Evolutionary conservation across 140 eudicot genomes (phyloP), one percentile per base, ranked within the genome.

Genomic region (Ambrosia hybrid): DNA sequence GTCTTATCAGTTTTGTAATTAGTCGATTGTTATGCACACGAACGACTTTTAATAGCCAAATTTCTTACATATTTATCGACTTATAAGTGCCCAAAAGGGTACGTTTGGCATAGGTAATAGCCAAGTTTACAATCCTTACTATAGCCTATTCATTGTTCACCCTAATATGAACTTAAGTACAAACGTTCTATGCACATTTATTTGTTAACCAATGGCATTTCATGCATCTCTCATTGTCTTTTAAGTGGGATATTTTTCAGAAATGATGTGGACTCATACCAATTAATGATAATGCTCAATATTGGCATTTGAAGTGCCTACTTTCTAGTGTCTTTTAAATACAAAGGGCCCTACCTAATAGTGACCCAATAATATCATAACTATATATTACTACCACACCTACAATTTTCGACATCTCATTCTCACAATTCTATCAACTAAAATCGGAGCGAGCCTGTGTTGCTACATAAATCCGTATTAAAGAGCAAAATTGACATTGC

Each of bases 291-390:
- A 67, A 76, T 76, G 80, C 53, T 58, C 80, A 56, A 67, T 57
- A 68, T 67, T 57, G 80, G 80, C 80, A 56, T 67, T 67, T 57
- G 80, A 76, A 76, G 74, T 67, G 74, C 74, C 53, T 57, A 34
- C 69, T 67, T 76, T 76, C 53, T 30, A 34, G 51, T 46, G 74
- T 46, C 61, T 76, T 67, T 67, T 76, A 76, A 61, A 76, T 15
- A 46, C 16, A 76, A 41, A 41, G 61, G 74, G 55, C 10, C 74
- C 74, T 76, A 76, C 74, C 43, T 30, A 67, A 75, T 66, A 55
- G 73, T 67, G 68, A 56, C 60, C 73, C 51, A 57, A 66, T 43
- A 58, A 66, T 43, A 58, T 67, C 68, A 57, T 67, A 71, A 41
- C 68, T 39, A 66, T 12, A 75, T 39, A 74, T 75, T 43, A 55